Evolutionary conservation across 1,284 basidiomycete genomes (phyloP).

Genomic region (Leccinum pachyderme): DNA sequence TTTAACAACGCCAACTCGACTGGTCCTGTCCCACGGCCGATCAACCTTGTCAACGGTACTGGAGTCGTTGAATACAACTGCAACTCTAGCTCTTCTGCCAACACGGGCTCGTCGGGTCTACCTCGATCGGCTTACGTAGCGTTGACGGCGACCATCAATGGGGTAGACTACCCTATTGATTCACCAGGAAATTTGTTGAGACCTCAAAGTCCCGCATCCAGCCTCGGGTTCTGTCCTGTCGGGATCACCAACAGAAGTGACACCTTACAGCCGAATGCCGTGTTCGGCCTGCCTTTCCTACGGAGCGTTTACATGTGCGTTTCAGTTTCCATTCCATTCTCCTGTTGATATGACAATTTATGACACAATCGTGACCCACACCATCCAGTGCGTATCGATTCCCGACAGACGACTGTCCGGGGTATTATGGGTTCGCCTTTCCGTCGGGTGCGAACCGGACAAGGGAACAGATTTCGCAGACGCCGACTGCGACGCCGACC

Average conservation of each 20-base stretch:
- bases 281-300: constrained; percentile 30
- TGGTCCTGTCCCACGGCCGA: constrained; percentile 23
- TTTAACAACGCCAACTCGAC: constrained; percentile 17
- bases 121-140: constrained; percentile 27
- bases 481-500: constrained; percentile 23
- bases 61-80: constrained; percentile 14
- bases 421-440: constrained; percentile 33
- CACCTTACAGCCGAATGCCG: constrained; percentile 7
- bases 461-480: constrained; percentile 27
- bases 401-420: constrained; percentile 29
- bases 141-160: constrained; percentile 30
- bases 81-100: not conserved
- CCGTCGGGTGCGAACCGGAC: constrained; percentile 29
- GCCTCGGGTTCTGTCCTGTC: constrained; percentile 21
- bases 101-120: not conserved
- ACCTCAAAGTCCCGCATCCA: constrained; percentile 1
- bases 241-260: constrained; percentile 20
- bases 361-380: not conserved
- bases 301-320: constrained; percentile 36
- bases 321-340: not conserved
- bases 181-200: constrained; percentile 24
- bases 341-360: not conserved
- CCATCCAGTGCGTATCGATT: constrained; percentile 32
- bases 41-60: not conserved
- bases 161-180: constrained; percentile 33